Conservation (phyloP, 2,329 filamentous ascomycete genomes). For the Sporothrix mexicana region DNA sequence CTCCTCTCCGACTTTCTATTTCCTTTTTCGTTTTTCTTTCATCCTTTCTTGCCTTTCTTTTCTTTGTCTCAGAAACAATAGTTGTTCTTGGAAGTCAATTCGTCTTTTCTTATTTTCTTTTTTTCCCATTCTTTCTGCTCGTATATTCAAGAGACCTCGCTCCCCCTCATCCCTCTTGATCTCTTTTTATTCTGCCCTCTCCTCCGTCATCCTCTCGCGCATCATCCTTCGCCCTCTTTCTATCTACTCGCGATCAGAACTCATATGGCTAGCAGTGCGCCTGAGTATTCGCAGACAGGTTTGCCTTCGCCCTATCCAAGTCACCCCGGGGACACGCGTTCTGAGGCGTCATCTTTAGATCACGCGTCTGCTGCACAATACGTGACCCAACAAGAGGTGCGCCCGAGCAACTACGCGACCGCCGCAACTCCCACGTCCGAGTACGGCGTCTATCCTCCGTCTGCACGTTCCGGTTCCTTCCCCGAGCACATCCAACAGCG, state of each 20-base stretch:
- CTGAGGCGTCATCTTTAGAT: conserved; percentile 88
- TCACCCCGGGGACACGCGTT: conserved; percentile 71
- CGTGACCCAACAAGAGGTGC: conserved; percentile 79
- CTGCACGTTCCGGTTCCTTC: conserved; percentile 81
- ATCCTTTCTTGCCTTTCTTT: conserved; percentile 10
- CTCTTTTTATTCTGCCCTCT: conserved; percentile 19
- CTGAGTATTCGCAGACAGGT: conserved; percentile 87
- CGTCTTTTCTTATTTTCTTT: conserved; percentile 23
- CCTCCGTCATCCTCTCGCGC: background rate
- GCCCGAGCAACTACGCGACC: conserved; percentile 69
- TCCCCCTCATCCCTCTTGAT: conserved; percentile 21
- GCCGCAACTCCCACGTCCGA: conserved; percentile 87
- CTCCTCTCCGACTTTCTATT: conserved; percentile 28
- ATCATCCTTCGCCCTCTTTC: conserved; percentile 20
- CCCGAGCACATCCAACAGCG: conserved; percentile 88
- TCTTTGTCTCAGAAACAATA: conserved; percentile 25
- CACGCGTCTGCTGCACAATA: conserved; percentile 92
- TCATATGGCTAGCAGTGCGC: conserved; percentile 66
- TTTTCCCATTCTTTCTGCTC: background rate
- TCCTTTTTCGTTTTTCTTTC: conserved; percentile 8
- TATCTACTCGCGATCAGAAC: conserved; percentile 38
- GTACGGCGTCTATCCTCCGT: conserved; percentile 77
- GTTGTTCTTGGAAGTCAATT: conserved; percentile 35
- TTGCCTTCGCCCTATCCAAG: conserved; percentile 75
- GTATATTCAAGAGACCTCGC: conserved; percentile 27